phyloP scores from a whole-genome alignment of 2,329 filamentous ascomycete species.

The Botrytis sinoallii region DNA sequence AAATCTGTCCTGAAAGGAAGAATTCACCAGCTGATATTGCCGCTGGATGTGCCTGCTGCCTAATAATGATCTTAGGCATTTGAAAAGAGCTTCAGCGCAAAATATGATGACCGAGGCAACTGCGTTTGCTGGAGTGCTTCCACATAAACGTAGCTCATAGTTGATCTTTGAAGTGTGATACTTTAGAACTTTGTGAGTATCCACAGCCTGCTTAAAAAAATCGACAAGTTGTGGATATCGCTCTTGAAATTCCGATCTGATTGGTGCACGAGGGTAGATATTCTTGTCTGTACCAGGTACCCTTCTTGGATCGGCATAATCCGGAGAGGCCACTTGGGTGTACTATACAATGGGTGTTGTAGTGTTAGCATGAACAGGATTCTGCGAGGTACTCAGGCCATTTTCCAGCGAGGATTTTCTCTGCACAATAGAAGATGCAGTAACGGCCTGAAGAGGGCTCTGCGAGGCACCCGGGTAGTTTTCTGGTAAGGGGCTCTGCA shows the following conservation, averaged over 20 bases:
- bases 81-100: not conserved
- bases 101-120: not conserved
- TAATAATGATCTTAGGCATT: not conserved
- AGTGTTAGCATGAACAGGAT: not conserved
- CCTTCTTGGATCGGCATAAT: not conserved
- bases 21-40: not conserved
- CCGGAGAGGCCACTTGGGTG: no score
- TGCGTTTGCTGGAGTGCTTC: not conserved
- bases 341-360: not conserved
- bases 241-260: not conserved
- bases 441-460: not conserved
- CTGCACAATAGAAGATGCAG: not conserved
- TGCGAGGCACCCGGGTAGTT: no score
- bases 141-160: not conserved
- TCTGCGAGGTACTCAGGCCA: not conserved
- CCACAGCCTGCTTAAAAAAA: not conserved
- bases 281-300: not conserved
- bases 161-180: not conserved
- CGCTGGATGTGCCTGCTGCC: not conserved
- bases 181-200: not conserved
- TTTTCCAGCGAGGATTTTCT: not conserved
- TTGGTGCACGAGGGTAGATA: not conserved
- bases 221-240: not conserved
- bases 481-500: no score
- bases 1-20: not conserved